A percentile compares a stretch with the other conserved stretches of the same genome.
These are phyloP conservation scores for Termitomyces titanicus DNA, from an alignment of 768 basidiomycete species.

Conservation along the genomic window DNA sequence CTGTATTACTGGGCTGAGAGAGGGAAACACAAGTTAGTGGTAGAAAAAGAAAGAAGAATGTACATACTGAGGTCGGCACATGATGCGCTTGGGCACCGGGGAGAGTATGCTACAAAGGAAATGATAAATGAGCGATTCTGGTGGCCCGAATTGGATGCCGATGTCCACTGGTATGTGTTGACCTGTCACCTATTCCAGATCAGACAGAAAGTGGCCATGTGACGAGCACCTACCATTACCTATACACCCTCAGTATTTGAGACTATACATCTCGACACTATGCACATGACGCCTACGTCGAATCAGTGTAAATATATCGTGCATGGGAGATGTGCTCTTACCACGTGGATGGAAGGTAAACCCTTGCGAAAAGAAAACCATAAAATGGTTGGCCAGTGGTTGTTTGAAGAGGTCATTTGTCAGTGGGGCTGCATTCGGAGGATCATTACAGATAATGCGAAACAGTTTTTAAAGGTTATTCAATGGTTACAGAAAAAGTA, in stretches of 20 bases:
- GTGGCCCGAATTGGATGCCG: conserved; percentile 17
- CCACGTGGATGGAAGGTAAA: conserved; percentile 19
- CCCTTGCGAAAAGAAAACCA: conserved; percentile 19
- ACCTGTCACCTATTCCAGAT: conserved; percentile 31
- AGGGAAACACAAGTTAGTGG: conserved; percentile 18
- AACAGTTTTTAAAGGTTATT: background rate
- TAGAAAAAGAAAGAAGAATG: conserved; percentile 12
- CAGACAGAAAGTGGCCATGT: conserved; percentile 15
- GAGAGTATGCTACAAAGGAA: conserved; percentile 3
- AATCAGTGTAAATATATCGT: conserved; percentile 20
- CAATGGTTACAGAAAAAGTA: conserved; percentile 18
- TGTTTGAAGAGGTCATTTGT: conserved; percentile 29
- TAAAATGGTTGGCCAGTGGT: conserved; percentile 18
- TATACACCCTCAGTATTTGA: conserved; percentile 21
- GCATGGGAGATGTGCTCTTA: conserved; percentile 22
- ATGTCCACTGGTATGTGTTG: conserved; percentile 27
- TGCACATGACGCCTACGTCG: conserved; percentile 20
- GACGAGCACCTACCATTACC: conserved; percentile 24
- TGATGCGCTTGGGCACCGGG: conserved; percentile 18
- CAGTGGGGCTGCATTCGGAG: conserved; percentile 32
- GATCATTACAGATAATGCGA: conserved; percentile 6
- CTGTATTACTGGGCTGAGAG: background rate
- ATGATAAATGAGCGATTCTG: conserved; percentile 15
- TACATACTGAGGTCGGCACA: conserved; percentile 19
- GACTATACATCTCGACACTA: conserved; percentile 24